A percentile compares a stretch with the other conserved stretches of the same genome.
Evolutionary conservation across 305 asterid species (phyloP).

Genomic region (Plantago coronopus): DNA sequence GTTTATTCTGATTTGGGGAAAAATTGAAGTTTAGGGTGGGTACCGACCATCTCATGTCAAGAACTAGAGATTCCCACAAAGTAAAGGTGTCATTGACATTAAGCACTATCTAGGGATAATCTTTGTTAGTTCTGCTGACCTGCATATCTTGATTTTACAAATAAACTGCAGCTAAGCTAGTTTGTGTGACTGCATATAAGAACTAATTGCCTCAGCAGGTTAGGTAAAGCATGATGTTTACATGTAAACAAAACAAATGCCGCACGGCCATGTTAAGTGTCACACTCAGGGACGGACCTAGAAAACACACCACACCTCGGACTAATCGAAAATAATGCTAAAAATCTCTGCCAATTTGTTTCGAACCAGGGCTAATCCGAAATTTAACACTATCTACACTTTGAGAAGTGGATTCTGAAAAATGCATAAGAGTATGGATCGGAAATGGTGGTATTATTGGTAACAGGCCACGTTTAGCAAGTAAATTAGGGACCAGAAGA

Average conservation of each 20-base stretch:
- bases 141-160: conserved; percentile 7
- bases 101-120: too few species aligned
- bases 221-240: conserved; percentile 8
- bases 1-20: too few species aligned
- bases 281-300: too few species aligned
- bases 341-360: too few species aligned
- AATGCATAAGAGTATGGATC: too few species aligned
- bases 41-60: background rate
- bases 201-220: background rate
- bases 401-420: too few species aligned
- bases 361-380: too few species aligned
- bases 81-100: background rate
- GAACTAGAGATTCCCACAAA: background rate
- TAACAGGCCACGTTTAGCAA: background rate
- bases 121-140: background rate
- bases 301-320: too few species aligned
- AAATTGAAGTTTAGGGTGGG: too few species aligned
- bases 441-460: background rate
- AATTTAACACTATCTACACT: background rate
- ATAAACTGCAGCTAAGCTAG: background rate
- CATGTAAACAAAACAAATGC: conserved; percentile 2
- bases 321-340: too few species aligned
- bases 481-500: conserved; percentile 24
- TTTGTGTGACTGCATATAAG: background rate
- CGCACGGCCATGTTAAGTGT: background rate